These are phyloP conservation scores for Neckera pumila DNA, from an alignment of 225 moss, liverwort and hornwort genomes.

Conservation along the genomic window DNA sequence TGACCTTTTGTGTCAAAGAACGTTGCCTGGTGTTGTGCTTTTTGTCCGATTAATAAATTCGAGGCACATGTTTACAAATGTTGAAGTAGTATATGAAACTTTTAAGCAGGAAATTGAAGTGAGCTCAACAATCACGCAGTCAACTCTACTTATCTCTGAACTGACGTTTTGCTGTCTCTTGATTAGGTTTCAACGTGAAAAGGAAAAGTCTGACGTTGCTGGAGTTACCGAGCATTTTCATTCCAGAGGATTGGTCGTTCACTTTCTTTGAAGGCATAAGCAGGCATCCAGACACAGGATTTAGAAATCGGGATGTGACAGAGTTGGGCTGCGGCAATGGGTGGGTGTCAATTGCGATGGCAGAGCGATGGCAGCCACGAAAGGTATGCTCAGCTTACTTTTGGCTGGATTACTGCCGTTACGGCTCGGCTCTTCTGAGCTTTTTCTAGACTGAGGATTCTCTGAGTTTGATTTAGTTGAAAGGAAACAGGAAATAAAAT, in stretches of 20 bases:
- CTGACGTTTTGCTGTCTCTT: background rate
- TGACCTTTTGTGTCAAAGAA: background rate
- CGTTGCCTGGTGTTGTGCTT: background rate
- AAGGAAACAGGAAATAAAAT: background rate
- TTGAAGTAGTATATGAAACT: background rate
- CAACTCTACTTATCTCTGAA: background rate
- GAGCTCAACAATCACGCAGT: background rate
- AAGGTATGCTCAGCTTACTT: constrained; percentile 32
- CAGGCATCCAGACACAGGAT: constrained; percentile 91
- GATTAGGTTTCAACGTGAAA: constrained; percentile 54
- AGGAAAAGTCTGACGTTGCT: constrained; percentile 71
- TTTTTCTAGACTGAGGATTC: background rate
- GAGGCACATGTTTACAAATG: background rate
- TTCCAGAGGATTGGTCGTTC: constrained; percentile 99
- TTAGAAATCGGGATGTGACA: constrained; percentile 83
- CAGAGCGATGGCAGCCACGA: constrained; percentile 83
- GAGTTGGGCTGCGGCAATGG: constrained; percentile 98
- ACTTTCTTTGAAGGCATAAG: constrained; percentile 98
- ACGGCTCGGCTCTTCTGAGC: background rate
- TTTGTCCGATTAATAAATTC: background rate
- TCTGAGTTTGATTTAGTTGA: background rate
- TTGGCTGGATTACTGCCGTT: background rate
- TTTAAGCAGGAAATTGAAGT: background rate
- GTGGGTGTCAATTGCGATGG: constrained; percentile 98
- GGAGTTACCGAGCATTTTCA: constrained; percentile 94